These are phyloP conservation scores for Crithidia acanthocephali DNA, from an alignment of 208 protist species.

Conservation along the genomic window DNA sequence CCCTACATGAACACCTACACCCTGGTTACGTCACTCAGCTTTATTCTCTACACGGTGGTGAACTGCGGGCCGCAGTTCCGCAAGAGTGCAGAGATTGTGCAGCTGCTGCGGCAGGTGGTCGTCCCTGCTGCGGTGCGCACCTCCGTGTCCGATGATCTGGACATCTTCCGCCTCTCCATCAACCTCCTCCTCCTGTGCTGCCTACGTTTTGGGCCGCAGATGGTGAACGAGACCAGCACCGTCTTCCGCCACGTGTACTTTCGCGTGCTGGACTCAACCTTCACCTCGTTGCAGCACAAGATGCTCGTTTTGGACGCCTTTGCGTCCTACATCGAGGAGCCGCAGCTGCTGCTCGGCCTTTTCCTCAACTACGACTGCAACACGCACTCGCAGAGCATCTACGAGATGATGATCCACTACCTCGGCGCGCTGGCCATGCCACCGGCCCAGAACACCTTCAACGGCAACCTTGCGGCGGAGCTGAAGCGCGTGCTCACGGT, in stretches of 20 bases:
- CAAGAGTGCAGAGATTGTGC: conserved; percentile 60
- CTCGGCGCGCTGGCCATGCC: conserved; percentile 68
- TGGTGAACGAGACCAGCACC: conserved; percentile 94
- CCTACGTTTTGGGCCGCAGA: conserved; percentile 84
- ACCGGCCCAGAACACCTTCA: conserved; percentile 28
- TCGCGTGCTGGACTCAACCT: conserved; percentile 87
- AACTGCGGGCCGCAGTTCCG: conserved; percentile 92
- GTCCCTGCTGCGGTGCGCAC: conserved; percentile 88
- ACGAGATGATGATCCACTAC: conserved; percentile 94
- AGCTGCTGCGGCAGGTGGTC: conserved; percentile 80
- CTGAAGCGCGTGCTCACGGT: conserved; percentile 38
- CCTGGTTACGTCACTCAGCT: conserved; percentile 51
- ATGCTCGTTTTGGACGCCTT: conserved; percentile 90
- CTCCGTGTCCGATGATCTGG: conserved; percentile 77
- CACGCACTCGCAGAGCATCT: conserved; percentile 92
- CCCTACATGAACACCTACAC: conserved; percentile 29
- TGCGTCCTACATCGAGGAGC: conserved; percentile 91
- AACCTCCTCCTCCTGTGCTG: conserved; percentile 91
- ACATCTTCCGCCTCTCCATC: conserved; percentile 92
- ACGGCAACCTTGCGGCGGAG: conserved; percentile 33
- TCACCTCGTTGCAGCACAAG: conserved; percentile 90
- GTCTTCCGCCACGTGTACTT: conserved; percentile 95
- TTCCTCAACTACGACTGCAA: conserved; percentile 99
- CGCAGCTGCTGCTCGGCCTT: conserved; percentile 94
- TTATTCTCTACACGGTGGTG: conserved; percentile 79